Conservation (phyloP, 1,139 yeast species). For the Hemisphaericaspora subhashii region DNA sequence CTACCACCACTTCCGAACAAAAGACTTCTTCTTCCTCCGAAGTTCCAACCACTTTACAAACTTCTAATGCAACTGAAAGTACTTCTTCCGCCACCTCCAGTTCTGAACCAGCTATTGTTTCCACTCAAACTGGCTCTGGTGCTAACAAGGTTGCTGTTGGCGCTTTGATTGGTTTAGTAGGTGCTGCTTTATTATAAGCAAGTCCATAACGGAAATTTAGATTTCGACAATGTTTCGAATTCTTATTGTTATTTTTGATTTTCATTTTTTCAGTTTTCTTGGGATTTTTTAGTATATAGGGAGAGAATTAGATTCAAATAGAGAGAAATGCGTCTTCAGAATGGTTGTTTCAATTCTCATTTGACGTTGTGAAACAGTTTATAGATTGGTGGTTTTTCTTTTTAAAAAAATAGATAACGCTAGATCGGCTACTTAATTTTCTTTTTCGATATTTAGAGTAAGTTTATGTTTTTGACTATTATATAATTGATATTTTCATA, state of each 20-base stretch:
- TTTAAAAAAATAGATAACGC: too few relatives aligned
- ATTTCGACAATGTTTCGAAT: background rate
- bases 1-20: constrained; percentile 10
- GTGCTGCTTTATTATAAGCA: constrained; percentile 47
- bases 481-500: too few relatives aligned
- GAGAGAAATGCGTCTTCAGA: too few relatives aligned
- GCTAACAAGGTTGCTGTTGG: constrained; percentile 48
- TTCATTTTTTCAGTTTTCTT: background rate
- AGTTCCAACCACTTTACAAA: constrained; percentile 8
- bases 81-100: constrained; percentile 5
- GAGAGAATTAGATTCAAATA: too few relatives aligned
- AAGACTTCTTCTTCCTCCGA: constrained; percentile 12
- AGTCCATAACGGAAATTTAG: background rate
- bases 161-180: constrained; percentile 44
- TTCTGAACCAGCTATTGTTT: constrained; percentile 9
- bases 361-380: too few relatives aligned
- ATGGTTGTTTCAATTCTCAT: too few relatives aligned
- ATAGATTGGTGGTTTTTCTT: too few relatives aligned
- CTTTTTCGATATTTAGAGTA: too few relatives aligned
- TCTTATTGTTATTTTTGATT: background rate
- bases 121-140: constrained; percentile 16
- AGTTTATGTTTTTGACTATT: too few relatives aligned
- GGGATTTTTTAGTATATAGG: background rate
- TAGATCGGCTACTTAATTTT: too few relatives aligned
- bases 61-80: constrained; percentile 10